phyloP scores from a whole-genome alignment of 768 basidiomycete genomes.

The Auricularia sp. region DNA sequence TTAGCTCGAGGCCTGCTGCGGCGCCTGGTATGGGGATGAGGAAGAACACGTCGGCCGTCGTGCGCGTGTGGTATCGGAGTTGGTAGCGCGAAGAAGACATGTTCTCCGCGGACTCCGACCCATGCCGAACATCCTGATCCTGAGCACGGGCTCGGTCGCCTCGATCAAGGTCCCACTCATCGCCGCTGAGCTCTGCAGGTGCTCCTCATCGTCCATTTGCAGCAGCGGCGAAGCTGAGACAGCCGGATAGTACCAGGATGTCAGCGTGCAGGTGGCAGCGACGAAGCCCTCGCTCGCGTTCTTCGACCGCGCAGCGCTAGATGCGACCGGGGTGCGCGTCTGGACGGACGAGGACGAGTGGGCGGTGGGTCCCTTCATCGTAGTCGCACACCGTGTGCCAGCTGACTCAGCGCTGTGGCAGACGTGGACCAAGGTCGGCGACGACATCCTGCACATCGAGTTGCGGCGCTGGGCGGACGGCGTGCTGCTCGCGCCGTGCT shows the following conservation, averaged over 20 bases:
- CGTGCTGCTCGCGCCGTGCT: constrained; percentile 90
- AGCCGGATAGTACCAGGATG: constrained; percentile 49
- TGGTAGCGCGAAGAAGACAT: no score
- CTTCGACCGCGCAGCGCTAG: constrained; percentile 48
- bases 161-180: constrained; percentile 91
- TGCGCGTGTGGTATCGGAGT: no score
- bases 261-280: constrained; percentile 75
- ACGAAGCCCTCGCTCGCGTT: constrained; percentile 74
- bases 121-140: constrained; percentile 52
- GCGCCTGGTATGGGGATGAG: no score
- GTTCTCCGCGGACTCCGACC: no score
- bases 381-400: neutral
- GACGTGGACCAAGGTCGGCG: constrained; percentile 68
- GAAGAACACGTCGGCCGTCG: no score
- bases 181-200: constrained; percentile 62
- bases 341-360: constrained; percentile 95
- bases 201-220: constrained; percentile 15
- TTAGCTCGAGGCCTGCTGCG: no score
- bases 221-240: constrained; percentile 6
- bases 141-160: constrained; percentile 92
- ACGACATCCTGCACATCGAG: constrained; percentile 95
- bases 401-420: constrained; percentile 20
- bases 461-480: constrained; percentile 90
- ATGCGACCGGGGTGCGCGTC: constrained; percentile 44
- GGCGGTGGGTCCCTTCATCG: constrained; percentile 44